Base-by-base conservation (phyloP, 2,329 filamentous ascomycete genomes). In the Trichoderma cornu-damae region DNA sequence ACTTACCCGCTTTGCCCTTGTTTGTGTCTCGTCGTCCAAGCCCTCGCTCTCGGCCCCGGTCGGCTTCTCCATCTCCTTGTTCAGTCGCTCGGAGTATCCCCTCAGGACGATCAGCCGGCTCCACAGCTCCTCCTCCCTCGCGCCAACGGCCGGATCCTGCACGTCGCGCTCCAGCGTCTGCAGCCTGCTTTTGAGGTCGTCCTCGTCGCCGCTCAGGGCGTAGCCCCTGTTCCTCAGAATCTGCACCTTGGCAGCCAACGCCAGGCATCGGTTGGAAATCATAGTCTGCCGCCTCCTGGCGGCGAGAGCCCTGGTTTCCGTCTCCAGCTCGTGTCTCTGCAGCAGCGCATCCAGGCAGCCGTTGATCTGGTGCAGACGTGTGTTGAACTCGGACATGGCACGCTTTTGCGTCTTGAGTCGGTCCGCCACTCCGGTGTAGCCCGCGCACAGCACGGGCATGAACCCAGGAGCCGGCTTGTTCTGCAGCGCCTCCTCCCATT, bases 81-180 rank as follows among this genome's bases (percentile, higher is more conserved):
- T 86, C 64, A 95, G 72, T 65, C 84, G 81, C 63, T 86, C 83
- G 20, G 88, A 86, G 62, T 90, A 84, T 60, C 88, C 87, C 62
- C 88, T 79, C 47, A 94, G 75, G 35, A 87, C 82, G 48, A 91
- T 86, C 74, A 94, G 82, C 44, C 89, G 78, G 62, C 89, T 90
- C 89, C 89, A 94, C 43, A 94, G 84, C 75, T 94, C 89, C 71
- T 94, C 90, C 68, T 90, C 86, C 63, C 88, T 78, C 2, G 88
- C 89, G 35, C 82, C 82, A 56, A 93, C 79, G 6, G 85, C 85
- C 6, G 90, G 89, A 66, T 94, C 89, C 62, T 85, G 84, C 26
- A 90, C 82, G 50, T 79, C 77, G 66, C 83, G 82, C 69, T 92
- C 87, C 58, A 94, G 75, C 22, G 75, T 78, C 66, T 85, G 76